Percentiles rank a stretch among this genome's conserved stretches.
phyloP scores from a whole-genome alignment of 495 filamentous ascomycete genomes.

The Xylaria bambusicola region DNA sequence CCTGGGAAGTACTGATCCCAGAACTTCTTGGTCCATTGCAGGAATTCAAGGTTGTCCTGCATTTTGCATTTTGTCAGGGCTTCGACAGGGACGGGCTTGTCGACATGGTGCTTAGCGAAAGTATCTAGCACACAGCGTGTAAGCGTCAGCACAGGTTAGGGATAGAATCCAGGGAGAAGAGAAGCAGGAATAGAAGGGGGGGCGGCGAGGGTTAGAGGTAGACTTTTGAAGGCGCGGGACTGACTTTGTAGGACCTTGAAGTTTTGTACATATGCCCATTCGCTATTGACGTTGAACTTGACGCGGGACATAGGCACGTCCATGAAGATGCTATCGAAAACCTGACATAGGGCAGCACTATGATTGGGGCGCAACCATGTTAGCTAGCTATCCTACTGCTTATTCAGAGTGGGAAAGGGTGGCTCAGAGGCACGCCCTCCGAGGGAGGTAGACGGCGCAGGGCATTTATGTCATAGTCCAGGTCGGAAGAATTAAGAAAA shows the following conservation, averaged over 20 bases:
- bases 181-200: neutral
- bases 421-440: no score
- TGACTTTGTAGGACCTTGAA: constrained; percentile 95
- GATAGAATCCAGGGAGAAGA: neutral
- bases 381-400: constrained; percentile 9
- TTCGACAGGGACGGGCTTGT: constrained; percentile 85
- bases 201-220: constrained; percentile 1
- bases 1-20: constrained; percentile 99
- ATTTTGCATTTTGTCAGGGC: constrained; percentile 95
- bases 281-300: constrained; percentile 96
- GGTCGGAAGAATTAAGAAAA: neutral
- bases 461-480: no score
- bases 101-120: constrained; percentile 82
- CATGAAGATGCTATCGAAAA: constrained; percentile 96
- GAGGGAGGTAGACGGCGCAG: no score
- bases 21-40: constrained; percentile 93
- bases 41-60: constrained; percentile 99
- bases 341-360: constrained; percentile 93
- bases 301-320: constrained; percentile 95
- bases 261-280: constrained; percentile 97
- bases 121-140: constrained; percentile 53
- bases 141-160: constrained; percentile 25
- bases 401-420: no score
- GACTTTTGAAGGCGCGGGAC: no score
- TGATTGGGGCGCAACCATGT: constrained; percentile 17